A percentile compares a stretch with the other conserved stretches of the same genome.
These are phyloP conservation scores for Lasiosphaeria ovina DNA, from an alignment of 495 filamentous ascomycete species.

Conservation along the genomic window DNA sequence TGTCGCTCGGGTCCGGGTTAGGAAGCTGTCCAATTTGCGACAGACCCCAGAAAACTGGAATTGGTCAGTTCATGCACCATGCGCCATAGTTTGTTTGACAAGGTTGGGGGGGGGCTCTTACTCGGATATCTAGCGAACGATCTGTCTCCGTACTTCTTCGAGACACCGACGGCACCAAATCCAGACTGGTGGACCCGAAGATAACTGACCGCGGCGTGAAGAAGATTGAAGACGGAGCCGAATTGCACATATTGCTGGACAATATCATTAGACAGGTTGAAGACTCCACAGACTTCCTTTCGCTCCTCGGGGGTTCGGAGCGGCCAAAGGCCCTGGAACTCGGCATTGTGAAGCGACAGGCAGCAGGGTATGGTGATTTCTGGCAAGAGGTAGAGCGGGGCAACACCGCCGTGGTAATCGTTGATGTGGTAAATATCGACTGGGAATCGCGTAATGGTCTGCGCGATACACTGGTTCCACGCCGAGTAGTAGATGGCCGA, in stretches of 20 bases:
- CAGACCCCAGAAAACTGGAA: constrained; percentile 64
- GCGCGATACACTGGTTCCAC: constrained; percentile 69
- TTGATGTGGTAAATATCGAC: constrained; percentile 77
- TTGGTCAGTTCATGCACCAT: neutral
- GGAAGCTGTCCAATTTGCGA: constrained; percentile 67
- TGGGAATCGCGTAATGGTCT: constrained; percentile 55
- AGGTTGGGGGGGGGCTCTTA: neutral
- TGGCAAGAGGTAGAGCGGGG: constrained; percentile 67
- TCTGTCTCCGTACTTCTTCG: constrained; percentile 70
- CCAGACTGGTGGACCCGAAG: constrained; percentile 69
- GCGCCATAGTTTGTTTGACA: neutral
- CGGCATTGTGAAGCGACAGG: constrained; percentile 52
- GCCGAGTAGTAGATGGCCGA: constrained; percentile 71
- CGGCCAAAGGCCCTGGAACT: constrained; percentile 73
- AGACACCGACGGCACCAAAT: constrained; percentile 72
- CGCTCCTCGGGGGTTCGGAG: constrained; percentile 64
- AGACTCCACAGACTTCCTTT: constrained; percentile 65
- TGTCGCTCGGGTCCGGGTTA: constrained; percentile 72
- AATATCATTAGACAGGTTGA: constrained; percentile 53
- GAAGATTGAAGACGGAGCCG: constrained; percentile 65
- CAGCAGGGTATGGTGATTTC: constrained; percentile 55
- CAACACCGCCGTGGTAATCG: constrained; percentile 72
- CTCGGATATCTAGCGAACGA: constrained; percentile 70
- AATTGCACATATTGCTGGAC: constrained; percentile 59
- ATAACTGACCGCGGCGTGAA: constrained; percentile 69